Evolutionary conservation across 148 eudicot genomes (phyloP), one percentile per base, ranked within the genome.

Genomic region (Pharnaceum exiguum): DNA sequence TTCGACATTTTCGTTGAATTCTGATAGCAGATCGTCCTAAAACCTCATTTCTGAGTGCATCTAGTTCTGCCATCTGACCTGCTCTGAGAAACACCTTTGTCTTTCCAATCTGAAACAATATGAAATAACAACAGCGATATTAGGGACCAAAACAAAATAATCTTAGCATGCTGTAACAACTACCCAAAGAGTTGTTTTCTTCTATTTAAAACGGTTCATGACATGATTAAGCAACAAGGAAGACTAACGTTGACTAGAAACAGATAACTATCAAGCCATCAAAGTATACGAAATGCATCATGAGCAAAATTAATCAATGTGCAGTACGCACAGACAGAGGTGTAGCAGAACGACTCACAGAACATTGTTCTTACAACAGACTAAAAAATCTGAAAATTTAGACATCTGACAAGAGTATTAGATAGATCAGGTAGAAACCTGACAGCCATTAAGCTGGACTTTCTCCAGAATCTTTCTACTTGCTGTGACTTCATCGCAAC

Each of bases 21-120:
- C 57, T 50, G 63, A 67, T 67, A 27, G 96, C 98, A 63, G 96
- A 91, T 71, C 56, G 85, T 62, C 86, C 90, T 71, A 91, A 75
- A 36, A 88, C 81, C 78, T 79, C 86, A 55, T 42, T 83, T 56
- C 98, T 73, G 25, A 51, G 74, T 47, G 88, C 80, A 76, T 91
- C 98, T 68, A 91, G 70, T 67, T 88, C 96, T 60, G 96, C 96
- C 95, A 91, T 91, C 78, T 91, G 98, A 45, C 98, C 98, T 45
- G 94, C 96, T 85, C 96, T 85, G 16, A 91, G 95, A 73, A 91
- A 91, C 46, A 91, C 84, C 65, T 91, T 91, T 31, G 86, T 88
- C 77, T 79, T 88, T 66, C 98, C 98, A 68, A 91, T 67, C 98
- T 91, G 90, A 56, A 65, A 71, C 30, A 69, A 36, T 45, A 58